These are phyloP conservation scores for Stephanodiscus triporus DNA, from an alignment of 108 stramenopile species.

Conservation along the genomic window DNA sequence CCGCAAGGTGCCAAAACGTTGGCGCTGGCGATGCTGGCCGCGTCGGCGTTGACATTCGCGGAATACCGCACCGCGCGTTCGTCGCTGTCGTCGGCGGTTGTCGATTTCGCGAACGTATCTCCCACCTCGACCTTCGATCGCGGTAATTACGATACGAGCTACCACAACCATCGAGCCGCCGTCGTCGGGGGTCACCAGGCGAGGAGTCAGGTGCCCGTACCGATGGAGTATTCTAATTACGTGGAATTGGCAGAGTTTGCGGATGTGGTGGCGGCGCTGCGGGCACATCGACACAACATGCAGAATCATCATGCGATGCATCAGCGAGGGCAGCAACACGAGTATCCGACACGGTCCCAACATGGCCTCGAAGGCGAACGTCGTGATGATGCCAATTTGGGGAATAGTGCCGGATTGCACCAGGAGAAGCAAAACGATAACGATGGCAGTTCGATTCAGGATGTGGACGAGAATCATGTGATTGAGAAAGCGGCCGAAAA, in stretches of 20 bases:
- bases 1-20: neutral
- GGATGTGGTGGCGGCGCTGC: slow-evolving; percentile 25
- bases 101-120: neutral
- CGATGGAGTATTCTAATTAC: slow-evolving; percentile 38
- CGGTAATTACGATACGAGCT: neutral
- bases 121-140: too few species aligned
- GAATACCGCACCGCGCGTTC: neutral
- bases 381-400: too few species aligned
- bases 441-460: too few species aligned
- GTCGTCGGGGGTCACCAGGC: slow-evolving; percentile 29
- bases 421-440: neutral
- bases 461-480: too few species aligned
- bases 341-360: neutral
- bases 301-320: slow-evolving; percentile 7
- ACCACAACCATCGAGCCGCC: neutral
- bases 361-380: too few species aligned
- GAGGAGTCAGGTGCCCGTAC: slow-evolving; percentile 33
- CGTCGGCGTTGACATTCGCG: slow-evolving; percentile 7
- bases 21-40: slow-evolving; percentile 3
- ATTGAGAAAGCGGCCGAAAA: too few species aligned
- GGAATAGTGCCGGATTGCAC: neutral
- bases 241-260: slow-evolving; percentile 43
- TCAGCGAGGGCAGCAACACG: slow-evolving; percentile 11
- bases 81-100: neutral
- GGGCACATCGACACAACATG: slow-evolving; percentile 16